Base-by-base conservation (phyloP, 192 early-diverging fungal genomes). In the Coemansia sp. region DNA sequence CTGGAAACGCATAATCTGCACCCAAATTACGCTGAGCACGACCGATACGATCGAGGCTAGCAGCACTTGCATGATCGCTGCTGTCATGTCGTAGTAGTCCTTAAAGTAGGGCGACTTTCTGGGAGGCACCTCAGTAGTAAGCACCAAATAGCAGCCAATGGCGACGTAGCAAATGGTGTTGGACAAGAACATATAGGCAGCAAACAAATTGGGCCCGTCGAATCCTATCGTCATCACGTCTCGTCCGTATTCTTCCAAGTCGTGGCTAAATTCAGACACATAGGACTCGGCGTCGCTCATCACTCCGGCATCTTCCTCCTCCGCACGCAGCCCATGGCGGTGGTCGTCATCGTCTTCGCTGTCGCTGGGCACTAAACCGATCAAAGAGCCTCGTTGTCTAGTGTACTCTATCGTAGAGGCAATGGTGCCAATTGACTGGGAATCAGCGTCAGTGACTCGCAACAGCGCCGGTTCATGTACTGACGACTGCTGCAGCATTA, bases 221-320 rank as follows among this genome's bases (percentile, higher is more conserved):
- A 75, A 68, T 11, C 79, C 79, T 3, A 64, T 39, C 0, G 63
- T 40, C 12, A 70, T 35, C 0, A 64, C 39, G 22, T 70, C 79
- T 20, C 47, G 30, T 1, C 74, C 74, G 35, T 76, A 82, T 20
- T 66, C 67, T 3, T 43, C 70, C 44, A 82, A 64, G 9, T 82
- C 79, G 41, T 82, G 79, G 65, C 79, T 82, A 27, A 82, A 82
- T 49, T 76, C 74, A 12, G 79, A 75, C 16, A 75, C 71, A 30
- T 82, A 82, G 24, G 79, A 82, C 22, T 73, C 70, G 2, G 74
- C 65, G 30, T 75, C 64, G 22, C 53, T 61, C 1, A 11, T 61
- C 61, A 9, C 41, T 37, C 15, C 49, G 4, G 47, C 40, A 55
- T 39, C 60, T 11, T 52, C 45, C 7, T 15, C 16, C 12, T 59